phyloP scores from a whole-genome alignment of 2,329 filamentous ascomycete genomes.

The Dryadomyces sulphureus region DNA sequence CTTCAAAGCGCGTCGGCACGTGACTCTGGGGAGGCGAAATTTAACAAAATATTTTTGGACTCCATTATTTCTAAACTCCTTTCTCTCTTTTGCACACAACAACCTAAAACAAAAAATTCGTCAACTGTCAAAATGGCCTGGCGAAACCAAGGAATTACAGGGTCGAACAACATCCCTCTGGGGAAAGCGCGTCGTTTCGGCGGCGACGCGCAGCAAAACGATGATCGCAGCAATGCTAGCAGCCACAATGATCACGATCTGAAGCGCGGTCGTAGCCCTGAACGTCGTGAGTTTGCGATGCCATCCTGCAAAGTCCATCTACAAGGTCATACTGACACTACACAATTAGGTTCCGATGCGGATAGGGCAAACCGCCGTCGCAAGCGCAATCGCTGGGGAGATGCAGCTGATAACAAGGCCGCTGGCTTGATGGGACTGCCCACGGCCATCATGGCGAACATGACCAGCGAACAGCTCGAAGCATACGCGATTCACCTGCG shows the following conservation, averaged over 20 bases:
- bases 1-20: too few relatives aligned
- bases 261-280: constrained; percentile 89
- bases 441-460: constrained; percentile 90
- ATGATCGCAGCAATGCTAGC: constrained; percentile 6
- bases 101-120: not conserved
- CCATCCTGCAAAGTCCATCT: not conserved
- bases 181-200: constrained; percentile 72
- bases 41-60: not conserved
- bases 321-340: not conserved
- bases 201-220: constrained; percentile 29
- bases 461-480: constrained; percentile 97
- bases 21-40: not conserved
- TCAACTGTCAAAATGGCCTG: constrained; percentile 37
- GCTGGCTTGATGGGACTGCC: constrained; percentile 94
- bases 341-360: constrained; percentile 27
- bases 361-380: constrained; percentile 83
- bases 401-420: constrained; percentile 95
- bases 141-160: constrained; percentile 74
- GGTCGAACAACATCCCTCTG: constrained; percentile 94
- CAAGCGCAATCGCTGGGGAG: constrained; percentile 98
- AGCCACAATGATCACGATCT: constrained; percentile 29
- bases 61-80: not conserved
- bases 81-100: not conserved
- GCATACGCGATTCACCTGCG: constrained; percentile 92
- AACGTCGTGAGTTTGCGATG: constrained; percentile 45